These are phyloP conservation scores for Annulohypoxylon bovei DNA, from an alignment of 495 filamentous ascomycete species.

Conservation along the genomic window DNA sequence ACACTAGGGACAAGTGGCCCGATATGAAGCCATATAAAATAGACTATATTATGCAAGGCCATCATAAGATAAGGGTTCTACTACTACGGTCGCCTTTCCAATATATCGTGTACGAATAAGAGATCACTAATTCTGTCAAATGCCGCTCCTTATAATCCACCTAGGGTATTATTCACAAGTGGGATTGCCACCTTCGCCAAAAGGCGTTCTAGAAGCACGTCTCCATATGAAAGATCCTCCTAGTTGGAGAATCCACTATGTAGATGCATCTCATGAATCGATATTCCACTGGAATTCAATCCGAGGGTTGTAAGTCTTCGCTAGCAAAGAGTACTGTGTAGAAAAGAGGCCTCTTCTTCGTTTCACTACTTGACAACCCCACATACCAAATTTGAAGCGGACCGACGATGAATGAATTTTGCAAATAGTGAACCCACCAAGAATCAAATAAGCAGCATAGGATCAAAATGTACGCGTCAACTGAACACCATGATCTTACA, in stretches of 20 bases:
- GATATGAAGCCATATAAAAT: conserved; percentile 15
- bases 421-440: not conserved
- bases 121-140: not conserved
- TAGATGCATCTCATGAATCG: not conserved
- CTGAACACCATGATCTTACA: not conserved
- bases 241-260: not conserved
- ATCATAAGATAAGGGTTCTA: not conserved
- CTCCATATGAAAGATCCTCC: not conserved
- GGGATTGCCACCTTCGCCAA: not conserved
- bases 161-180: not conserved
- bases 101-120: not conserved
- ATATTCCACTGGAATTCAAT: not conserved
- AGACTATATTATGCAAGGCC: conserved; percentile 3
- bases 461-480: not conserved
- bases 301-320: not conserved
- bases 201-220: not conserved
- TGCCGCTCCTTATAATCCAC: not conserved
- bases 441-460: not conserved
- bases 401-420: conserved; percentile 10
- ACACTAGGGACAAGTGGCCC: not conserved
- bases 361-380: conserved; percentile 11
- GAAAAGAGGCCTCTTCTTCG: not conserved
- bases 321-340: not conserved
- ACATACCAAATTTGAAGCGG: conserved; percentile 11
- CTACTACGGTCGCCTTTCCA: not conserved